Evolutionary conservation across 202 grass and related monocot species (phyloP), one percentile per base, ranked within the genome.

Genomic region (Hordeum pubiflorum): DNA sequence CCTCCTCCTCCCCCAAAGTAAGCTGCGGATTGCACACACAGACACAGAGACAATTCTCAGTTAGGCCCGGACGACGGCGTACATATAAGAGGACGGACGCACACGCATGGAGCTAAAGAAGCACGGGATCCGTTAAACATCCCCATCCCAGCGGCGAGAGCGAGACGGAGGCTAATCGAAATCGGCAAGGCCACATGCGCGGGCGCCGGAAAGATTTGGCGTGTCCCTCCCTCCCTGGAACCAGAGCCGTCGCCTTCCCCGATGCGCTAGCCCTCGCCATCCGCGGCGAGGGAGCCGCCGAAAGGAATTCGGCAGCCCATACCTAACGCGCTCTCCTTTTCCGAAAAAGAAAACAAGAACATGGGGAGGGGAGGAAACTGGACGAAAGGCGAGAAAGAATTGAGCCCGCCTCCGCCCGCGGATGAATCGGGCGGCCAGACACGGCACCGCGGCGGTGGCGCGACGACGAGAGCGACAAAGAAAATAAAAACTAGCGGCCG

Each of bases 261-360:
- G 60, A 39, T 29, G 78, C 58, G 46, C 71, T 72, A 72, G 32
- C 65, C 65, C 64, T 48, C 10, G 7, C 10, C 83, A 6, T 17
- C n/a, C 61, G 73, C 58, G 67, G 50, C 79, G 26, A 63, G 67
- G 58, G 44, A 13, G 32, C 37, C 31, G 34, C 11, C 58, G 48
- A 89, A 86, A 89, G 79, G 79, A 83, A 86, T 86, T 83, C 63
- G 83, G 83, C 69, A 66, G 68, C 21, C 6, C 56, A 21, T 58
- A 26, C 33, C 58, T 29, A 4, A 82, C 56, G 9, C 56, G 57
- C 32, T 39, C 52, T 54, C 34, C 9, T 58, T 57, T 24, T 3
- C 21, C 24, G 2, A 1, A 44, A 44, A 56, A 14, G 43, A 83
- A 50, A 4, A 43, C 3, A 0, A 61, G 14, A 17, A 6, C 1